Evolutionary conservation across 129 eudicot species (phyloP).

Genomic region (Helichrysum umbraculigerum): DNA sequence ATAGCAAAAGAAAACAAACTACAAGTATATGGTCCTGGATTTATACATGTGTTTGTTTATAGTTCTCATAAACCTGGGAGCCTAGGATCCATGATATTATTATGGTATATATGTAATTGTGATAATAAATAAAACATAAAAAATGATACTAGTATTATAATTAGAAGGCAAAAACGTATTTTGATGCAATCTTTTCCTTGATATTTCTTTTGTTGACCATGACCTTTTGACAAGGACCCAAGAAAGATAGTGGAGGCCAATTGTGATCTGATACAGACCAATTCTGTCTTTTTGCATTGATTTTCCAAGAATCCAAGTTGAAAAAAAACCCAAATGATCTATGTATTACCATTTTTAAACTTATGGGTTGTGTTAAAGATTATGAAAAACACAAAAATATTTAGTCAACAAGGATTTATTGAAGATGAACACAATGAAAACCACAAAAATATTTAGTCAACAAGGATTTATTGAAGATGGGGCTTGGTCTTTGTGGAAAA

Average conservation of each 20-base stretch:
- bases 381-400: background rate
- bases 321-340: background rate
- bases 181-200: conserved; percentile 18
- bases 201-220: conserved; percentile 24
- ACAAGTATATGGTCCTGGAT: conserved; percentile 2
- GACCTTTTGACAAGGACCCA: conserved; percentile 26
- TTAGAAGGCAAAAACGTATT: conserved; percentile 24
- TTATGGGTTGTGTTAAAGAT: background rate
- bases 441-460: background rate
- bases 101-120: no score
- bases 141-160: background rate
- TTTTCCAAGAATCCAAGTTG: background rate
- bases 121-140: background rate
- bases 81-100: no score
- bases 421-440: conserved; percentile 10
- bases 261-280: conserved; percentile 8
- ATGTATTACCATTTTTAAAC: no score
- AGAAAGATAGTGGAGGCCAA: conserved; percentile 12
- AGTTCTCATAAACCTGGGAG: conserved; percentile 1
- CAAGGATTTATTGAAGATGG: conserved; percentile 12
- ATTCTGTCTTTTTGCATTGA: conserved; percentile 16
- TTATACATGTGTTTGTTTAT: background rate
- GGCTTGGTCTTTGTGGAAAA: conserved; percentile 11
- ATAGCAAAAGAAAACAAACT: no score
- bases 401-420: background rate